Percentiles rank a stretch among this genome's conserved stretches.
Conservation (phyloP, 208 protist species). For the Acanthamoeba culbertsoni region DNA sequence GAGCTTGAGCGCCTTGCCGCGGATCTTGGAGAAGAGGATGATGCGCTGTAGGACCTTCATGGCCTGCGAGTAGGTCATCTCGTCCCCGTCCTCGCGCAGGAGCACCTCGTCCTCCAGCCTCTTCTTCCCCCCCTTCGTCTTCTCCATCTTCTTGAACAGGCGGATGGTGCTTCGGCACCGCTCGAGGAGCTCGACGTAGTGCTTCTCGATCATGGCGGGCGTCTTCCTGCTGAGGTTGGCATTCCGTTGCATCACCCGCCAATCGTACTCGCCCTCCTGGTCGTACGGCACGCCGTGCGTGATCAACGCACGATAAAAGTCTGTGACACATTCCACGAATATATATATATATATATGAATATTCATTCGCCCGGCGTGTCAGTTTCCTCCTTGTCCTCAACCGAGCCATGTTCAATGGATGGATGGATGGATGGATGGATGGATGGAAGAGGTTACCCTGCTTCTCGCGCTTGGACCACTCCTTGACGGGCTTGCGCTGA, state of each 20-base stretch:
- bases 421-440: too few relatives aligned
- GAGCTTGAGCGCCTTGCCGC: slow-evolving; percentile 11
- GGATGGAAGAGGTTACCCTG: too few relatives aligned
- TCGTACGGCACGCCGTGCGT: slow-evolving; percentile 53
- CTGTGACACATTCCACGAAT: not conserved
- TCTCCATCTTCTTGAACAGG: slow-evolving; percentile 52
- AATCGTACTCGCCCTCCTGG: slow-evolving; percentile 15
- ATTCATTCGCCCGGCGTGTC: not conserved
- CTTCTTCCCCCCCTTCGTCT: not conserved
- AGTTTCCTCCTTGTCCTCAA: too few relatives aligned
- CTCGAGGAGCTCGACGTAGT: slow-evolving; percentile 51
- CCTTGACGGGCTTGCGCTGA: slow-evolving; percentile 25
- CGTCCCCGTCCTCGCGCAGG: slow-evolving; percentile 3
- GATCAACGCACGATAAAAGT: slow-evolving; percentile 55
- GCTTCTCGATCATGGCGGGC: slow-evolving; percentile 54
- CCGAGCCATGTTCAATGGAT: too few relatives aligned
- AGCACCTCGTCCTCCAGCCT: not conserved
- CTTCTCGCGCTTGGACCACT: slow-evolving; percentile 46
- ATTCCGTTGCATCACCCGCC: slow-evolving; percentile 39
- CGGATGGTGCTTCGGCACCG: slow-evolving; percentile 47
- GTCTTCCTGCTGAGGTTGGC: slow-evolving; percentile 20
- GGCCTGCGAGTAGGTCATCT: slow-evolving; percentile 40
- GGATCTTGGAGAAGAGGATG: slow-evolving; percentile 57
- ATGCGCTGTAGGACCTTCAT: slow-evolving; percentile 57
- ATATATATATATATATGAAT: not conserved